Conservation (phyloP, 345 rosid genomes). For the Camelina hispida region DNA sequence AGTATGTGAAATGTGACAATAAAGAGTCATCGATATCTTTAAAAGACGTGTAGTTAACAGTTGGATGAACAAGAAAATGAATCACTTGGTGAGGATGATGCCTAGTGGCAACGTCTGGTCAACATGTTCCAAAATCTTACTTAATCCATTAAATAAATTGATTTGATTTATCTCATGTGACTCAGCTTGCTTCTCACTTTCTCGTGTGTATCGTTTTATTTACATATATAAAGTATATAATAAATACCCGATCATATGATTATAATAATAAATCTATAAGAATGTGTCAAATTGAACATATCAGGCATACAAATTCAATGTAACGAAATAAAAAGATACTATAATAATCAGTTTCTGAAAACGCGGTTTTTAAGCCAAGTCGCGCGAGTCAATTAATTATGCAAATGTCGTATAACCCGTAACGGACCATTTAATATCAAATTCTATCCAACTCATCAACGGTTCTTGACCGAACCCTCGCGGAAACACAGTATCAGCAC, state of each 20-base stretch:
- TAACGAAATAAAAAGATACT: no score
- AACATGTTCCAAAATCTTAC: conserved; percentile 13
- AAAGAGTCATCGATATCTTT: conserved; percentile 7
- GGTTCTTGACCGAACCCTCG: conserved; percentile 34
- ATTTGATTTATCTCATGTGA: conserved; percentile 6
- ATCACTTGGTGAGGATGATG: conserved; percentile 33
- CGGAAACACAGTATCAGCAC: conserved; percentile 22
- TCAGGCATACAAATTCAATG: no score
- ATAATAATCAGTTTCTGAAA: neutral
- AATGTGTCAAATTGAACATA: neutral
- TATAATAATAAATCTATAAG: neutral
- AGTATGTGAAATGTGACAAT: neutral
- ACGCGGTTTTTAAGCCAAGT: conserved; percentile 26
- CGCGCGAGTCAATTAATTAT: neutral
- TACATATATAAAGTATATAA: neutral
- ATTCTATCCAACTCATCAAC: conserved; percentile 35
- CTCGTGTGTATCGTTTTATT: neutral
- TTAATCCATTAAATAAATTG: conserved; percentile 4
- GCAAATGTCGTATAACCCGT: neutral
- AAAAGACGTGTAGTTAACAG: conserved; percentile 28
- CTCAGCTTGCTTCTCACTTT: conserved; percentile 6
- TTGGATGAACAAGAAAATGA: conserved; percentile 9
- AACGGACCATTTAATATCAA: no score
- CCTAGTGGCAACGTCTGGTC: conserved; percentile 29
- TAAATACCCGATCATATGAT: neutral